phyloP scores from a whole-genome alignment of 2,329 filamentous ascomycete species.

The Penicillium psychrosexuale region DNA sequence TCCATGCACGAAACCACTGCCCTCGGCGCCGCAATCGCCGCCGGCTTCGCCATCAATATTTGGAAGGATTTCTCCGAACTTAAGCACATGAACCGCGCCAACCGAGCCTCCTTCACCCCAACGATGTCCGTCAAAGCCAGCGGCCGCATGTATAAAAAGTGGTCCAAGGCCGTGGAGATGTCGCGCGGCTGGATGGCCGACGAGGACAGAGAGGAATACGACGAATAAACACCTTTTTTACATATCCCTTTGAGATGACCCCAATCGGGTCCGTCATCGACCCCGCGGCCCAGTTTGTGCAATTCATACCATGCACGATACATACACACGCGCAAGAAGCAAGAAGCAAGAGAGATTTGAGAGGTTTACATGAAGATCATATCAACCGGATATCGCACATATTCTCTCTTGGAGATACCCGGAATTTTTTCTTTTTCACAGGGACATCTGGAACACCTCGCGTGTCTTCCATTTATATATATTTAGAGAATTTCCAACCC shows the following conservation, averaged over 20 bases:
- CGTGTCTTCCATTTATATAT: conserved; percentile 22
- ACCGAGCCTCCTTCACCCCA: conserved; percentile 68
- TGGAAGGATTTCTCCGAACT: conserved; percentile 75
- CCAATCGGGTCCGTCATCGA: neutral
- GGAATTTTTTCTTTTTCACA: neutral
- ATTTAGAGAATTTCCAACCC: conserved; percentile 16
- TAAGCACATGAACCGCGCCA: conserved; percentile 67
- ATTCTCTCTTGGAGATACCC: conserved; percentile 6
- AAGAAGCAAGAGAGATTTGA: neutral
- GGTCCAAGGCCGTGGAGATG: conserved; percentile 77
- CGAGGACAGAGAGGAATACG: conserved; percentile 26
- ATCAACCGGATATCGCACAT: conserved; percentile 5
- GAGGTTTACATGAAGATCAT: neutral
- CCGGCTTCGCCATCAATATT: conserved; percentile 74
- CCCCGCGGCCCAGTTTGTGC: neutral
- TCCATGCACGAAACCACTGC: conserved; percentile 89
- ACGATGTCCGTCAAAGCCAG: conserved; percentile 59
- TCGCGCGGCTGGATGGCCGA: conserved; percentile 63
- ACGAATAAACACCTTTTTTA: conserved; percentile 19
- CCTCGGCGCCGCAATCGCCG: conserved; percentile 82
- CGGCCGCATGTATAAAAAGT: conserved; percentile 63
- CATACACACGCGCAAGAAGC: neutral
- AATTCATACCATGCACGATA: neutral
- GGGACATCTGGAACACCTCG: conserved; percentile 5
- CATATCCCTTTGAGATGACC: conserved; percentile 9